Evolutionary conservation across 140 eudicot species (phyloP).

Genomic region (Ambrosia hybrid): DNA sequence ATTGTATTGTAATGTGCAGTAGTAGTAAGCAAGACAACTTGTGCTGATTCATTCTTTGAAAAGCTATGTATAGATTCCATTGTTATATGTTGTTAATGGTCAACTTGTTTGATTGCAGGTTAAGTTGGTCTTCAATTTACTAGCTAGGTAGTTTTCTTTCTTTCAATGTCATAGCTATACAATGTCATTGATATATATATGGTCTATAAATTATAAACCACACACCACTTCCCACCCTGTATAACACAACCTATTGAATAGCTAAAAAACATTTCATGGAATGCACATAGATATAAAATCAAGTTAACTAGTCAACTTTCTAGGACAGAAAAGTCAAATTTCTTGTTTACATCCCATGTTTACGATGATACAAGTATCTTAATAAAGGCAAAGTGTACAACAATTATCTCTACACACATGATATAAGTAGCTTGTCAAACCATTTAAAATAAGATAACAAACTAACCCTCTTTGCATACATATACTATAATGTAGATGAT

Average conservation of each 20-base stretch:
- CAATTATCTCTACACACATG: background rate
- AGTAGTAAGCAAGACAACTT: background rate
- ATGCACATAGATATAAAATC: background rate
- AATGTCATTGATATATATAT: too few species aligned
- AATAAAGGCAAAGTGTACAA: background rate
- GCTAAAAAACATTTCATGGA: too few species aligned
- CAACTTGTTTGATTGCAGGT: background rate
- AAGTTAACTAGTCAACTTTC: background rate
- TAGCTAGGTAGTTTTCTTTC: too few species aligned
- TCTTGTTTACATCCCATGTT: too few species aligned
- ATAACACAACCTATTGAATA: too few species aligned
- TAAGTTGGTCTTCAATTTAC: too few species aligned
- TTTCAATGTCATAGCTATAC: too few species aligned
- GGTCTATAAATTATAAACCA: too few species aligned
- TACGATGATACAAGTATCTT: background rate
- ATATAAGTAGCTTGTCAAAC: background rate
- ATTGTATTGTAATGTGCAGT: too few species aligned
- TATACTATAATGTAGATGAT: background rate
- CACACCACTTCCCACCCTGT: too few species aligned
- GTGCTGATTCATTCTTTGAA: conserved; percentile 29
- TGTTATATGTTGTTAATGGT: background rate
- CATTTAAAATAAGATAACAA: too few species aligned
- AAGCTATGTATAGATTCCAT: background rate
- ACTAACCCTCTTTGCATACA: background rate
- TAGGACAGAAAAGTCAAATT: too few species aligned